phyloP scores from a whole-genome alignment of 495 filamentous ascomycete species.

The Neohortaea acidophila region DNA sequence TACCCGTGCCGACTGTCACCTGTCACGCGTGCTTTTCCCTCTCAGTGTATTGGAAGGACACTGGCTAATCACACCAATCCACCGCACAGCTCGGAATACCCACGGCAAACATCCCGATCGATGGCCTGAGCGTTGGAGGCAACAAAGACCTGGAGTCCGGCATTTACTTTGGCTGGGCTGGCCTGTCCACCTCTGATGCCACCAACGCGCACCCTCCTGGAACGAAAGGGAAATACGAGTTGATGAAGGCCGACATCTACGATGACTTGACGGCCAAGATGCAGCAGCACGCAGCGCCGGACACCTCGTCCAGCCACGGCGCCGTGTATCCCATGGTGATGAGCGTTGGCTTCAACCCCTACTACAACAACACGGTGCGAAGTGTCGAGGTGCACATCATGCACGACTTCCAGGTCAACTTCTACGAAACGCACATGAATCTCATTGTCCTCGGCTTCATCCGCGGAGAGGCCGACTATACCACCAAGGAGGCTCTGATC shows the following conservation, averaged over 20 bases:
- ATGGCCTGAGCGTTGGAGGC: conserved; percentile 49
- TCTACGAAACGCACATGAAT: conserved; percentile 69
- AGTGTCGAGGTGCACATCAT: conserved; percentile 88
- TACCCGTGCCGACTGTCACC: no score
- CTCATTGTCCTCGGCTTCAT: conserved; percentile 75
- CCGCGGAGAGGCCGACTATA: conserved; percentile 78
- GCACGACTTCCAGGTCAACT: conserved; percentile 55
- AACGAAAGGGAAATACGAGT: conserved; percentile 1
- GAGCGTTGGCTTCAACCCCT: conserved; percentile 91
- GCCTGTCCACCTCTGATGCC: conserved; percentile 29
- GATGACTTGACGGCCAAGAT: background rate
- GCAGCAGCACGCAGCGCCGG: background rate
- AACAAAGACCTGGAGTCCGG: conserved; percentile 56
- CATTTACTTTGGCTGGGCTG: conserved; percentile 84
- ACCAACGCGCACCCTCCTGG: conserved; percentile 8
- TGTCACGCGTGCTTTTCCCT: background rate
- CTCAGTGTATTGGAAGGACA: no score
- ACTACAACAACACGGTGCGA: conserved; percentile 73
- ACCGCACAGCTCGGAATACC: conserved; percentile 66
- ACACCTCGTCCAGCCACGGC: conserved; percentile 1
- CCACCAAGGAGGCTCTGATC: conserved; percentile 62
- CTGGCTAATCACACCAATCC: conserved; percentile 1
- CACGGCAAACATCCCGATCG: conserved; percentile 87
- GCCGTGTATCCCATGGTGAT: conserved; percentile 75
- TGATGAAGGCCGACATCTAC: conserved; percentile 1